Evolutionary conservation across 2,329 filamentous ascomycete genomes (phyloP), one percentile per base, ranked within the genome.

Genomic region (Paecilomyces variotii): DNA sequence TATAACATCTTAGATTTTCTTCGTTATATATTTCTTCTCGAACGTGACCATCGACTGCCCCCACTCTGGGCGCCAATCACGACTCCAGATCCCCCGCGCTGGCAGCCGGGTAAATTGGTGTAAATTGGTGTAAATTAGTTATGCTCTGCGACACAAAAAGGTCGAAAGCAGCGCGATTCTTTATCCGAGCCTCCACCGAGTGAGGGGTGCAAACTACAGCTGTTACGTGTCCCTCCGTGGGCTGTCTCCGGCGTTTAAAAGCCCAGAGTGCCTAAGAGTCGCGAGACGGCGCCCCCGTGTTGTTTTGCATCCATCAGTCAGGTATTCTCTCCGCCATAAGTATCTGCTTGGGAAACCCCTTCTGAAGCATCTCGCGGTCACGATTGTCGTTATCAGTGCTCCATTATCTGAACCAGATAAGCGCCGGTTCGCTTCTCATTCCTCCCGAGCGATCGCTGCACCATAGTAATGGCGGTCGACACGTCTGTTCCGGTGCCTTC

Each of bases 401-500:
- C 5, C n/a, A 45, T 19, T 45, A 19, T 45, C 30, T 10, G 4
- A 45, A 2, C 4, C 14, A 45, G 39, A 45, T 45, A 45, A 39
- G 39, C 39, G n/a, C 39, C n/a, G 39, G n/a, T 45, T 9, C n/a
- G 39, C n/a, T 45, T 45, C 39, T 6, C 6, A 9, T 45, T 9
- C 12, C 39, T 39, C 35, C 14, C 4, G 14, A 19, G 14, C 14
- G 19, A 7, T n/a, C n/a, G 19, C 39, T 45, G 7, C 19, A 45
- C n/a, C 39, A 14, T n/a, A 45, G 19, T 24, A 14, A 62, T 62
- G 61, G 53, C 59, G 32, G 35, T 54, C 45, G 49, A 30, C 14
- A 55, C 54, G 2, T 53, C 53, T 35, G n/a, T 52, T 27, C 25
- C 50, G 7, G 25, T 26, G 25, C 27, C 56, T 24, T 53, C 57